A percentile compares a stretch with the other conserved stretches of the same genome.
phyloP scores from a whole-genome alignment of 441 rosid genomes.

The Biscutella laevigata region DNA sequence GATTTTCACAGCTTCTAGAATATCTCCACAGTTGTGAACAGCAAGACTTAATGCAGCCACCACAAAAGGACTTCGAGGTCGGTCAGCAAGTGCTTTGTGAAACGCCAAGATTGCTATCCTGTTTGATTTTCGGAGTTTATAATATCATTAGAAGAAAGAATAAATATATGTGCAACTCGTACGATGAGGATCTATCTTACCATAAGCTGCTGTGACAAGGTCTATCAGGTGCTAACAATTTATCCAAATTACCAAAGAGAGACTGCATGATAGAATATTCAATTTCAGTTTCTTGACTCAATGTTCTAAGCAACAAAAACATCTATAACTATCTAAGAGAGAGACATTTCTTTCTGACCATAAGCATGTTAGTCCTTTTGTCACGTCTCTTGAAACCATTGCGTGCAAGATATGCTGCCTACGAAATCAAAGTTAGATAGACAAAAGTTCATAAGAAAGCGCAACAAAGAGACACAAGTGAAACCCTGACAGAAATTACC shows the following conservation, averaged over 20 bases:
- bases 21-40: conserved; percentile 50
- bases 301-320: background rate
- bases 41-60: conserved; percentile 57
- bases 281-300: background rate
- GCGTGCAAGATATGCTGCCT: conserved; percentile 59
- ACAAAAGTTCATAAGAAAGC: background rate
- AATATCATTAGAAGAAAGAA: background rate
- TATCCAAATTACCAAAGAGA: conserved; percentile 63
- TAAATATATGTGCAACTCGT: background rate
- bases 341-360: conserved; percentile 29
- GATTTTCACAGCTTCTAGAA: conserved; percentile 51
- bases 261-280: conserved; percentile 37
- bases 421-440: conserved; percentile 11
- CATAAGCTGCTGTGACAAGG: conserved; percentile 87
- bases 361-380: conserved; percentile 53
- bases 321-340: background rate
- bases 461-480: conserved; percentile 10
- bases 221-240: conserved; percentile 63
- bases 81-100: conserved; percentile 46
- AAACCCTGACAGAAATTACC: conserved; percentile 25
- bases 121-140: background rate
- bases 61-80: conserved; percentile 51
- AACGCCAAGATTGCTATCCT: conserved; percentile 58
- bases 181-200: conserved; percentile 30
- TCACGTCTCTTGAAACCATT: conserved; percentile 54